Conservation (phyloP, 179 eudicot genomes). For the Silene noctiflora region DNA sequence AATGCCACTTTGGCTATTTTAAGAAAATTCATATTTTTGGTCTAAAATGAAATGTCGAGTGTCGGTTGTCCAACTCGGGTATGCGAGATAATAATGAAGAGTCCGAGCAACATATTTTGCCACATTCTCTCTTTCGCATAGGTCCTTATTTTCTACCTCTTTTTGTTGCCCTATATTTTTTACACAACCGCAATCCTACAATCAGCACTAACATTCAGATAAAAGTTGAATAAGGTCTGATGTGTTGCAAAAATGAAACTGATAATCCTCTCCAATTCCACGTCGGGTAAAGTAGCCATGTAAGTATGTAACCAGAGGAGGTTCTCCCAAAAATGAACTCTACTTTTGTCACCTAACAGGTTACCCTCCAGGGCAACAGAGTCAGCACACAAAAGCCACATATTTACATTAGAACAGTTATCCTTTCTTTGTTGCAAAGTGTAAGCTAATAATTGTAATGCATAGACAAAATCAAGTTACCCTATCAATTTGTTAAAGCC, state of each 20-base stretch:
- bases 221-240: not conserved
- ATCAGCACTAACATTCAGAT: not conserved
- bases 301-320: too few relatives aligned
- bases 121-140: not conserved
- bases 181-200: not conserved
- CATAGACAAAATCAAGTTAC: not conserved
- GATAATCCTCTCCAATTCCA: not conserved
- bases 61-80: too few relatives aligned
- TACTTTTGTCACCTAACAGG: not conserved
- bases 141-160: too few relatives aligned
- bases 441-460: not conserved
- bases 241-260: not conserved
- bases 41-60: too few relatives aligned
- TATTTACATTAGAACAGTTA: not conserved
- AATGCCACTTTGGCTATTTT: too few relatives aligned
- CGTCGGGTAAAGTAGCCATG: not conserved
- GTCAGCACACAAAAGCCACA: not conserved
- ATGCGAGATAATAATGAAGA: too few relatives aligned
- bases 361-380: not conserved
- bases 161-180: not conserved
- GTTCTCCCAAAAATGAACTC: not conserved
- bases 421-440: not conserved
- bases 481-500: not conserved
- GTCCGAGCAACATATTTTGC: too few relatives aligned
- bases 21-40: too few relatives aligned